A percentile compares a stretch with the other conserved stretches of the same genome.
Evolutionary conservation across 257 asterid species (phyloP).

Genomic region (Fraxinus quadrangulata): DNA sequence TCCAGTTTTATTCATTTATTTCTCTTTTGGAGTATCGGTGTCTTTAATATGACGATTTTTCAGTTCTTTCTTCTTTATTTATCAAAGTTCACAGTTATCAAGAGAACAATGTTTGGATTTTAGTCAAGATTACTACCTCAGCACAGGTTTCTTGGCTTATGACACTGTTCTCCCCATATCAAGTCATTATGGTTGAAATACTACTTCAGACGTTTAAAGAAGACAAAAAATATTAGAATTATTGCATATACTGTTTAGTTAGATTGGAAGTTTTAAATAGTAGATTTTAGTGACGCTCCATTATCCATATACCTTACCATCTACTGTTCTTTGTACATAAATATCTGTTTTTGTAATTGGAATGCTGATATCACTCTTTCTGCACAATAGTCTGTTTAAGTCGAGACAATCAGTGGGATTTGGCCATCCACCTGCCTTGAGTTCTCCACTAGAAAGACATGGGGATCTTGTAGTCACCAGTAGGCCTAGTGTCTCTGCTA

Average conservation of each 20-base stretch:
- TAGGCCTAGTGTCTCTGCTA: constrained; percentile 40
- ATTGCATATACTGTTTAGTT: not conserved
- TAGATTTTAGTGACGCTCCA: constrained; percentile 16
- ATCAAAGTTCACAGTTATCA: constrained; percentile 1
- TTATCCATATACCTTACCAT: constrained; percentile 2
- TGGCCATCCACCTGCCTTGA: constrained; percentile 36
- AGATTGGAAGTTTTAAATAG: not conserved
- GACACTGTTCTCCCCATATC: not conserved
- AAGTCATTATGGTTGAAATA: not conserved
- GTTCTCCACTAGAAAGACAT: constrained; percentile 31
- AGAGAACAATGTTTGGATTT: not conserved
- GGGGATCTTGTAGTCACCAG: constrained; percentile 29
- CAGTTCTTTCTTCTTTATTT: not conserved
- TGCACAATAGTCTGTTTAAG: constrained; percentile 22
- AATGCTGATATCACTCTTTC: constrained; percentile 21
- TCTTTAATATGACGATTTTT: not conserved
- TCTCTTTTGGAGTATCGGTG: not conserved
- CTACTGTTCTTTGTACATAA: constrained; percentile 11
- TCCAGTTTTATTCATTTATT: not conserved
- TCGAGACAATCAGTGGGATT: constrained; percentile 48
- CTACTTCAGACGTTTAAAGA: not conserved
- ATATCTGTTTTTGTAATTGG: constrained; percentile 10
- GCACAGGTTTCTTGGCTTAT: not conserved
- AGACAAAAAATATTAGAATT: not conserved
- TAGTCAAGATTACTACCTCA: not conserved